Evolutionary conservation across 768 basidiomycete genomes (phyloP).

Genomic region (Pholiota microspora): DNA sequence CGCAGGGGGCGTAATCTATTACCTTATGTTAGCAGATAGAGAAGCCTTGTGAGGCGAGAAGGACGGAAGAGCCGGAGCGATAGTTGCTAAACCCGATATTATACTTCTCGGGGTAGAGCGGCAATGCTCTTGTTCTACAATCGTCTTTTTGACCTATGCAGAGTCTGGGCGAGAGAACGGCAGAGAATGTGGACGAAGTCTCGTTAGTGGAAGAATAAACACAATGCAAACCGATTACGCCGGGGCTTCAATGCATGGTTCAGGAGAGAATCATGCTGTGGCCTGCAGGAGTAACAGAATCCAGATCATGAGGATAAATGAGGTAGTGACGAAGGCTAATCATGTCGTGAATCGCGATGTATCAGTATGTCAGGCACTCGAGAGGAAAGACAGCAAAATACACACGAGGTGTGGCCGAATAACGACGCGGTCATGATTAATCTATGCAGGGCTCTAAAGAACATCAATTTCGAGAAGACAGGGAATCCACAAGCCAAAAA

Average conservation of each 20-base stretch:
- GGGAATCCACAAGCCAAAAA: neutral
- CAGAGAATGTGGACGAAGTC: neutral
- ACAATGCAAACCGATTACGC: neutral
- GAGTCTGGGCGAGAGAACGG: neutral
- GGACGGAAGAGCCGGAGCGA: neutral
- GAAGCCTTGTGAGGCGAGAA: neutral
- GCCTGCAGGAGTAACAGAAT: too few species aligned
- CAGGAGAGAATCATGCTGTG: neutral
- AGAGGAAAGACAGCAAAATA: neutral
- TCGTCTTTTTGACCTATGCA: neutral
- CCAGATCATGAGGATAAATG: neutral
- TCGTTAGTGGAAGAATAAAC: neutral
- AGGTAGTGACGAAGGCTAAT: neutral
- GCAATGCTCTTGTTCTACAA: neutral
- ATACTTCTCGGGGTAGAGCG: too few species aligned
- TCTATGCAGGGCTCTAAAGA: too few species aligned
- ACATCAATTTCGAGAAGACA: neutral
- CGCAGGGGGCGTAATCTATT: neutral
- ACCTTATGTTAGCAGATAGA: neutral
- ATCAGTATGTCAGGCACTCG: neutral
- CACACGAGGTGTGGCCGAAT: neutral
- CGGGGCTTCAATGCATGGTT: neutral
- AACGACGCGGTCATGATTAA: too few species aligned
- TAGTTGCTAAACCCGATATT: too few species aligned
- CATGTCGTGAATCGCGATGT: neutral